phyloP scores from a whole-genome alignment of 768 basidiomycete species.

The Boletellus ananiceps region DNA sequence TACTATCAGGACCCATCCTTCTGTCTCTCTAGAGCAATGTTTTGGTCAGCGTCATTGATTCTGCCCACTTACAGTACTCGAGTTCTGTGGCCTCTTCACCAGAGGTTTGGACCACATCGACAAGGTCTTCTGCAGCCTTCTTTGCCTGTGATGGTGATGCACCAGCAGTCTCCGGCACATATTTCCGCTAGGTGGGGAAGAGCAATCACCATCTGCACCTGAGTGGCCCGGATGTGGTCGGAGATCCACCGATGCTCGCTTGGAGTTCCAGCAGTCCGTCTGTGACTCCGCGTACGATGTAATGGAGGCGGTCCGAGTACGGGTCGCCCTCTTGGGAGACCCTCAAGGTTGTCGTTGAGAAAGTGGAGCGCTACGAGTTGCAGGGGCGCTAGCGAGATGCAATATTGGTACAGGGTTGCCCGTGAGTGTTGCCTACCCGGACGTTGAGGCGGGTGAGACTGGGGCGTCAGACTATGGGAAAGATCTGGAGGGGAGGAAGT shows the following conservation, averaged over 20 bases:
- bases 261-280: too few species aligned
- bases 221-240: constrained; percentile 1
- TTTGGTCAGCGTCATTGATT: constrained; percentile 16
- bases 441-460: constrained; percentile 5
- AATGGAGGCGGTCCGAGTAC: too few species aligned
- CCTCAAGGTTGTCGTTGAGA: too few species aligned
- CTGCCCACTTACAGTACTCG: constrained; percentile 18
- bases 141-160: constrained; percentile 8
- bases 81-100: constrained; percentile 10
- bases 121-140: not conserved
- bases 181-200: constrained; percentile 15
- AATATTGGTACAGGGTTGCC: too few species aligned
- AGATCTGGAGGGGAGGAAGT: too few species aligned
- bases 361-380: too few species aligned
- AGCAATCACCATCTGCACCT: constrained; percentile 7
- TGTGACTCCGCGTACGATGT: too few species aligned
- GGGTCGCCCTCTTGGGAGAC: too few species aligned
- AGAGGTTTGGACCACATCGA: constrained; percentile 12
- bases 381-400: too few species aligned
- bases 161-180: constrained; percentile 4
- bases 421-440: too few species aligned
- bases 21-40: constrained; percentile 11
- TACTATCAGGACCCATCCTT: not conserved
- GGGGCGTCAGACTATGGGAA: constrained; percentile 12
- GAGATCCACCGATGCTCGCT: too few species aligned